Evolutionary conservation across 129 eudicot species (phyloP).

Genomic region (Solidago caesia): DNA sequence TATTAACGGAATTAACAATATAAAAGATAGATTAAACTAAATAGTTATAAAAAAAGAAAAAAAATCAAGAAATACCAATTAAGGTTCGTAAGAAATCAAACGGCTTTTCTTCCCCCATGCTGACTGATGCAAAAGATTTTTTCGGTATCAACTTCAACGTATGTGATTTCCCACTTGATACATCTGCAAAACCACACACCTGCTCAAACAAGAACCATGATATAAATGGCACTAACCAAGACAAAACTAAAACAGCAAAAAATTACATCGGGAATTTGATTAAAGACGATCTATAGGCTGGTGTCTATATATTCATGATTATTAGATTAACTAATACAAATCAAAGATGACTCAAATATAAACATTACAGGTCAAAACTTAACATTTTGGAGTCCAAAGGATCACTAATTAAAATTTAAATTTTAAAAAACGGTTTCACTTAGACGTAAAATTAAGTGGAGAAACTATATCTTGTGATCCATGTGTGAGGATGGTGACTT

Average conservation of each 20-base stretch:
- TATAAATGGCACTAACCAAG: conserved; percentile 35
- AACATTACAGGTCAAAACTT: conserved; percentile 14
- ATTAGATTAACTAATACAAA: not conserved
- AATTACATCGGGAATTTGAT: not conserved
- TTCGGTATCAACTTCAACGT: conserved; percentile 47
- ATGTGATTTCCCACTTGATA: conserved; percentile 48
- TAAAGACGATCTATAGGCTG: too few species aligned
- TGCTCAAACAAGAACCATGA: conserved; percentile 42
- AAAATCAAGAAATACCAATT: conserved; percentile 52
- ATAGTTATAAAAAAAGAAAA: conserved; percentile 5
- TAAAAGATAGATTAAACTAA: not conserved
- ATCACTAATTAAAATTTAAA: too few species aligned
- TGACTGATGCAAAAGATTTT: conserved; percentile 77
- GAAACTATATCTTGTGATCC: too few species aligned
- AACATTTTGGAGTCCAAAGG: not conserved
- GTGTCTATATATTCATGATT: not conserved
- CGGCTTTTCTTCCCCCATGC: conserved; percentile 73
- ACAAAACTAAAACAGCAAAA: not conserved
- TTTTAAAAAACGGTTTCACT: too few species aligned
- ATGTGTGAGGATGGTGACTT: too few species aligned
- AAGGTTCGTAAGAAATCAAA: conserved; percentile 78
- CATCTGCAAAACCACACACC: conserved; percentile 73
- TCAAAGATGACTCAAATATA: not conserved
- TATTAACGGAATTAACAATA: not conserved
- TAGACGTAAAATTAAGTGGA: too few species aligned